A percentile compares a stretch with the other conserved stretches of the same genome.
Conservation (phyloP, 169 alveolate genomes). For the Miamiensis avidus region DNA sequence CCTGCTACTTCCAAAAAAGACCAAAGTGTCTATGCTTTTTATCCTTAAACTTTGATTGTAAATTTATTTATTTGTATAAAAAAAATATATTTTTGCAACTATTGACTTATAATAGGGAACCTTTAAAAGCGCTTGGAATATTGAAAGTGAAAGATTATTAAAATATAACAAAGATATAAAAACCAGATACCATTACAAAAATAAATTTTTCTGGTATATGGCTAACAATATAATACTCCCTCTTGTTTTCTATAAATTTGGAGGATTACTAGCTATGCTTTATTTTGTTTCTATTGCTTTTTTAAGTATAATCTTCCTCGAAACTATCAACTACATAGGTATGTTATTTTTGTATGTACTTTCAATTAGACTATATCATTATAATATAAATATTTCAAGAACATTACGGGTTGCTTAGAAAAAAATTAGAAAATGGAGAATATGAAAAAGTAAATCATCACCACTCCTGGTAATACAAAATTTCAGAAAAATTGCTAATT, state of each 20-base stretch:
- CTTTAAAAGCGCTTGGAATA: slow-evolving; percentile 57
- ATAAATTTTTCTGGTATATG: slow-evolving; percentile 55
- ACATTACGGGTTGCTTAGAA: slow-evolving; percentile 75
- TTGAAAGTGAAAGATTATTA: slow-evolving; percentile 28
- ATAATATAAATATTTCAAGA: no score
- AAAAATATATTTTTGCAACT: no score
- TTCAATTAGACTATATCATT: no score
- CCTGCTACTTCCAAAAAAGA: slow-evolving; percentile 60
- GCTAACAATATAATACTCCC: slow-evolving; percentile 37
- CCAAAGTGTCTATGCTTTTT: slow-evolving; percentile 47
- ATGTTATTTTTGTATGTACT: no score
- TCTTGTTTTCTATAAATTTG: slow-evolving; percentile 6
- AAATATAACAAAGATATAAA: slow-evolving; percentile 8
- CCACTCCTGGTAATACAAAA: slow-evolving; percentile 56
- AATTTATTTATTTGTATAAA: no score
- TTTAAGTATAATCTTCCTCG: slow-evolving; percentile 45
- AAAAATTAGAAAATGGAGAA: slow-evolving; percentile 53
- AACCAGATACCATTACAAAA: slow-evolving; percentile 11
- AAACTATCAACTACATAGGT: slow-evolving; percentile 61
- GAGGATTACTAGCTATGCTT: slow-evolving; percentile 38
- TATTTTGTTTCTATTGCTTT: slow-evolving; percentile 34
- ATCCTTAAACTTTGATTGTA: slow-evolving; percentile 40
- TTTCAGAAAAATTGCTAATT: no score
- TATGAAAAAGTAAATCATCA: slow-evolving; percentile 61
- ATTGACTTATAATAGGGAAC: slow-evolving; percentile 21